Evolutionary conservation across 1,139 yeast genomes (phyloP).

Genomic region (Sugiyamaella sp.): DNA sequence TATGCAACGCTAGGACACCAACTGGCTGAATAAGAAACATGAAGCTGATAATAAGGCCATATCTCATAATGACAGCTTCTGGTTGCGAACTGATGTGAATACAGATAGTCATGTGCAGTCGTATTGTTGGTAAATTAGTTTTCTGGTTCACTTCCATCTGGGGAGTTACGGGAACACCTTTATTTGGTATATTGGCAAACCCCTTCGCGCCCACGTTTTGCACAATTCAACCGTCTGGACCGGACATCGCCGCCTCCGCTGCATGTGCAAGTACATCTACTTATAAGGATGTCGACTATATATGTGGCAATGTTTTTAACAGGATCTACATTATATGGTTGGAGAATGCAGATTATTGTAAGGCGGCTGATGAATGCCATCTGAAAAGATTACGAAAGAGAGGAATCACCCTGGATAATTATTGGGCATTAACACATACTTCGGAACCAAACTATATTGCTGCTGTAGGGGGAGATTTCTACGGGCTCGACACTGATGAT

Average conservation of each 20-base stretch:
- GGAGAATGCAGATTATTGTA: constrained; percentile 54
- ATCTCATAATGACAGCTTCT: no score
- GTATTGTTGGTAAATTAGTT: not conserved
- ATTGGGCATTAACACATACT: constrained; percentile 54
- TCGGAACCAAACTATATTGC: constrained; percentile 56
- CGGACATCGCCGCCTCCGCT: constrained; percentile 46
- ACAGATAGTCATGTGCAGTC: no score
- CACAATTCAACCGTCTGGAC: constrained; percentile 40
- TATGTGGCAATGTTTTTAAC: constrained; percentile 48
- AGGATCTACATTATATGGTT: constrained; percentile 51
- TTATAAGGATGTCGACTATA: constrained; percentile 39
- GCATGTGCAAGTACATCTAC: constrained; percentile 46
- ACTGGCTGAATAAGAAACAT: no score
- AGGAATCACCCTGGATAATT: constrained; percentile 51
- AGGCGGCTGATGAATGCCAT: constrained; percentile 49
- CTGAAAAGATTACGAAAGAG: constrained; percentile 46
- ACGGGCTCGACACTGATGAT: constrained; percentile 49
- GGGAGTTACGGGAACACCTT: constrained; percentile 4
- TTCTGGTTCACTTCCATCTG: not conserved
- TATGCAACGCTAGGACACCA: not conserved
- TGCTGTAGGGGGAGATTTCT: constrained; percentile 53
- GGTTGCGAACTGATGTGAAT: no score
- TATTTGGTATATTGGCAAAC: constrained; percentile 27
- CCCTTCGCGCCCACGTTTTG: constrained; percentile 41
- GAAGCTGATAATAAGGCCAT: no score